A percentile compares a stretch with the other conserved stretches of the same genome.
These are phyloP conservation scores for Leccinellum luteum DNA, from an alignment of 768 basidiomycete species.

Conservation along the genomic window DNA sequence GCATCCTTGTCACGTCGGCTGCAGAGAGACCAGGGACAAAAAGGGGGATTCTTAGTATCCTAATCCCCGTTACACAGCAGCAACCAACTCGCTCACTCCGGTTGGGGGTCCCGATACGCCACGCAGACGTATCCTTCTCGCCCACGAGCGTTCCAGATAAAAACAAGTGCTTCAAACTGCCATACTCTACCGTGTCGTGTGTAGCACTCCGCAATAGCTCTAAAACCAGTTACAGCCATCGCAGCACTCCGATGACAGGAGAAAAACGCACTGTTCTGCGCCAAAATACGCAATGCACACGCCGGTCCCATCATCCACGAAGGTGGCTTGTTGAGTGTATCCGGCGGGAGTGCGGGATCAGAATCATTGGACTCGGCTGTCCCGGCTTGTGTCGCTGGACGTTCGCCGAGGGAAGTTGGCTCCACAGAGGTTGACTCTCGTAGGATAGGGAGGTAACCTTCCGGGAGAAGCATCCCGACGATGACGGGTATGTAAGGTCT, in stretches of 20 bases:
- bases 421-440: not conserved
- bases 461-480: not conserved
- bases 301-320: not conserved
- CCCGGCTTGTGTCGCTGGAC: not conserved
- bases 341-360: not conserved
- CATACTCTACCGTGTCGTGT: not conserved
- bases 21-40: not conserved
- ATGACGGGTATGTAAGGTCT: not conserved
- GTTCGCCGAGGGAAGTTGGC: not conserved
- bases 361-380: not conserved
- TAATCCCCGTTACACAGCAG: not conserved
- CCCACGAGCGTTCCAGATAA: not conserved
- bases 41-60: not conserved
- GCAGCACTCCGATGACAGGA: not conserved
- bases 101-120: slow-evolving; percentile 18
- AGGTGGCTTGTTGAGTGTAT: not conserved
- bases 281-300: not conserved
- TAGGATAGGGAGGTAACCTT: not conserved
- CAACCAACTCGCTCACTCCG: slow-evolving; percentile 5
- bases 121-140: slow-evolving; percentile 13
- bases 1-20: not conserved
- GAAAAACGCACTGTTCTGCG: not conserved
- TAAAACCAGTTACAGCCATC: not conserved
- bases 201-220: not conserved
- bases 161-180: not conserved